A percentile compares a stretch with the other conserved stretches of the same genome.
phyloP scores from a whole-genome alignment of 768 basidiomycete species.

The Cantharellus cinnabarinus region DNA sequence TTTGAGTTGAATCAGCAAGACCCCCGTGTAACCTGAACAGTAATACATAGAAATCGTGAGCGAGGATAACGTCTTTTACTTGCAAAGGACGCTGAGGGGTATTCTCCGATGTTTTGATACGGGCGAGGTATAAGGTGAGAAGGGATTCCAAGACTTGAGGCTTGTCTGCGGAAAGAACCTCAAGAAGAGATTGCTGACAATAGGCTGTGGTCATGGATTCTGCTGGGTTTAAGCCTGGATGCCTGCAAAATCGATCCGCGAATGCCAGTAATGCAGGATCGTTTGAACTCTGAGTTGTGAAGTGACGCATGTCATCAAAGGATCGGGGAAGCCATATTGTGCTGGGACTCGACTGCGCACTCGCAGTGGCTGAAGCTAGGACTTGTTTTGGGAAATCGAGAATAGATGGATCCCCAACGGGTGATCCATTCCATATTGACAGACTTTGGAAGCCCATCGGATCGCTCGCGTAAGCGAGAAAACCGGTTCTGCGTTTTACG shows the following conservation, averaged over 20 bases:
- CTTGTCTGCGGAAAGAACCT: constrained; percentile 85
- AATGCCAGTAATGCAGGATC: constrained; percentile 62
- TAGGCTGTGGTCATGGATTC: constrained; percentile 44
- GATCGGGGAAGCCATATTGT: neutral
- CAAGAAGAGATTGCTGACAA: constrained; percentile 56
- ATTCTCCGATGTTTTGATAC: constrained; percentile 36
- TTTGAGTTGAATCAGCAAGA: constrained; percentile 27
- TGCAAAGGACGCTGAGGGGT: constrained; percentile 38
- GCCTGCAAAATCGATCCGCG: constrained; percentile 55
- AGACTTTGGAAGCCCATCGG: constrained; percentile 82
- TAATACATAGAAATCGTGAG: constrained; percentile 57
- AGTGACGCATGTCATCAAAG: constrained; percentile 43
- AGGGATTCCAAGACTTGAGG: constrained; percentile 57
- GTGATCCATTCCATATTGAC: constrained; percentile 71
- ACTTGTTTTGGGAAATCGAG: constrained; percentile 50
- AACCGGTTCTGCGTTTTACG: constrained; percentile 83
- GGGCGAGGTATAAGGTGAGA: constrained; percentile 47
- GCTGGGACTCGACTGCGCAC: constrained; percentile 37
- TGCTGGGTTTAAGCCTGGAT: constrained; percentile 23
- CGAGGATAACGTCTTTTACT: constrained; percentile 54
- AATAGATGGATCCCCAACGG: constrained; percentile 63
- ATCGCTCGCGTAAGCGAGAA: constrained; percentile 84
- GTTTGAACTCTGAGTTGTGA: constrained; percentile 75
- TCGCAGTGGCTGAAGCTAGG: constrained; percentile 34
- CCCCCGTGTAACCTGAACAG: constrained; percentile 40